These are phyloP conservation scores for Allantophomopsis lycopodina DNA, from an alignment of 2,329 filamentous ascomycete species.

Conservation along the genomic window DNA sequence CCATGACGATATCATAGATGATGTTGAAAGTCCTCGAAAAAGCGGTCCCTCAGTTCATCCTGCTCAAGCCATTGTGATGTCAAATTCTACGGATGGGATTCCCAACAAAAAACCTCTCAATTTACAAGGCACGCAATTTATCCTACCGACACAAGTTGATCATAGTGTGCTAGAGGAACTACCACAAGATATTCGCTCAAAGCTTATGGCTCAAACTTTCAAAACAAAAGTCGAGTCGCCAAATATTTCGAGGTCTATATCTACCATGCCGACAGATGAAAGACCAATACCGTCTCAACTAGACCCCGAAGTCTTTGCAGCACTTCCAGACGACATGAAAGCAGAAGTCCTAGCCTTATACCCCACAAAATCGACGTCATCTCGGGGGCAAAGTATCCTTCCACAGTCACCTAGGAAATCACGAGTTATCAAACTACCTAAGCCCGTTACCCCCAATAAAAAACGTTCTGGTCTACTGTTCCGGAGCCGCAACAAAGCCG, in stretches of 20 bases:
- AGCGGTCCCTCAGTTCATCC: constrained; percentile 28
- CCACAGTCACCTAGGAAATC: constrained; percentile 40
- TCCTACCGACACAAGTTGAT: constrained; percentile 75
- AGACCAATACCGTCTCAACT: constrained; percentile 54
- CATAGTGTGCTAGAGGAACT: constrained; percentile 71
- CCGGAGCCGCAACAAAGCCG: constrained; percentile 31
- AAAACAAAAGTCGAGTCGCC: background rate
- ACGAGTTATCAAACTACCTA: constrained; percentile 31
- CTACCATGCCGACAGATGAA: constrained; percentile 15
- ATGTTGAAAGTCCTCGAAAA: constrained; percentile 24
- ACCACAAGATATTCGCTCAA: constrained; percentile 68
- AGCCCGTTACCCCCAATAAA: constrained; percentile 52
- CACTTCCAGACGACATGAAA: constrained; percentile 75
- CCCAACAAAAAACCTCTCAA: constrained; percentile 60
- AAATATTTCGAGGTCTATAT: constrained; percentile 6
- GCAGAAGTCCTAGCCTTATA: constrained; percentile 72
- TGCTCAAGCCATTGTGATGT: constrained; percentile 34
- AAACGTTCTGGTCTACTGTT: constrained; percentile 30
- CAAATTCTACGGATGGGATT: constrained; percentile 31
- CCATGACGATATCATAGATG: constrained; percentile 33
- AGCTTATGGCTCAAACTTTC: constrained; percentile 47
- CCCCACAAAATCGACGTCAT: constrained; percentile 12
- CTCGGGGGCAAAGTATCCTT: constrained; percentile 19
- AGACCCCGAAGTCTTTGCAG: constrained; percentile 71
- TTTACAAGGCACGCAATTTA: constrained; percentile 77